These are phyloP conservation scores for Vanrija humicola DNA, from an alignment of 1,284 basidiomycete genomes.

Conservation along the genomic window DNA sequence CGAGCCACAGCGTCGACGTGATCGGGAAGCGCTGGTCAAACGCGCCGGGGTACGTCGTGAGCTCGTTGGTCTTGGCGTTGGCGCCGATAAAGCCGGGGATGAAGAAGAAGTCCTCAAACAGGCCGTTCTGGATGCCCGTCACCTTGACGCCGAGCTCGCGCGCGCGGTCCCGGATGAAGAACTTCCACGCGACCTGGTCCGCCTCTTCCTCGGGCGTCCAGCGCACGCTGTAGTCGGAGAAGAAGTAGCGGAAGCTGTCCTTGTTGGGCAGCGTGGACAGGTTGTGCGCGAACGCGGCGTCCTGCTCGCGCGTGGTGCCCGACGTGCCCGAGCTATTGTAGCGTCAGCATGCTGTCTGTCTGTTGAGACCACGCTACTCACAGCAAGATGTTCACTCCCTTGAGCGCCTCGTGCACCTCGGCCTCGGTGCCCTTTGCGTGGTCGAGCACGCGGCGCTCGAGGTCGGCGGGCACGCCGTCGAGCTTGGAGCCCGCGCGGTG, in stretches of 20 bases:
- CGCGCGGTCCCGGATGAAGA: neutral
- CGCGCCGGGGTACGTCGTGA: neutral
- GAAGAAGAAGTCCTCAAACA: neutral
- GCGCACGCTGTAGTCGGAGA: neutral
- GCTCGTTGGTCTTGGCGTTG: neutral
- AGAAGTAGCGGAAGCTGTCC: neutral
- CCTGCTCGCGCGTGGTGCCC: neutral
- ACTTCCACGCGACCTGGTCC: neutral
- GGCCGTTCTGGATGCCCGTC: neutral
- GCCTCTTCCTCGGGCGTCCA: neutral
- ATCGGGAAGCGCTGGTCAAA: neutral
- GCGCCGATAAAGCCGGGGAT: neutral
- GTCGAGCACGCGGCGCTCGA: neutral
- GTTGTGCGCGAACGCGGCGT: neutral
- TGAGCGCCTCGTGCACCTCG: neutral
- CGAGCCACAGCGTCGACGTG: neutral
- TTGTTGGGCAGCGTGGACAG: neutral
- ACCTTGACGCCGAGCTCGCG: neutral
- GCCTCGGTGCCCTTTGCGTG: neutral
- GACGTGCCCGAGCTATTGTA: neutral
- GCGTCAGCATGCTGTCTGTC: too few relatives aligned
- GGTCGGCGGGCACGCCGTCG: neutral
- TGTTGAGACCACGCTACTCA: too few relatives aligned
- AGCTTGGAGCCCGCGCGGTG: conserved; percentile 1
- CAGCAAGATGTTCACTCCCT: neutral